Evolutionary conservation across 306 rosid genomes (phyloP), one percentile per base, ranked within the genome.

Genomic region (Corylus americana): DNA sequence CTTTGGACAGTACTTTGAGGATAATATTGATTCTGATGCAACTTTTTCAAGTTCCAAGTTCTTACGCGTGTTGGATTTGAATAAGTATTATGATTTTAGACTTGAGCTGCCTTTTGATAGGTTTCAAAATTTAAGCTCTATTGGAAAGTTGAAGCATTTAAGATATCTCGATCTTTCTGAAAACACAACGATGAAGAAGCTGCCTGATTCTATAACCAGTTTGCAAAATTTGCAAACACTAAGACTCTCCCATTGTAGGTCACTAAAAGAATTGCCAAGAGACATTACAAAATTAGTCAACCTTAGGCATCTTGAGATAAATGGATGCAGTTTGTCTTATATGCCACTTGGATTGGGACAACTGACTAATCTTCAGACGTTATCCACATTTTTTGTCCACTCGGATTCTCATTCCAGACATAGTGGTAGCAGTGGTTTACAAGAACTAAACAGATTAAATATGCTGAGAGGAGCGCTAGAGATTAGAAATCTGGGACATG

Each of bases 251-350:
- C 11, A 11, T 0, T 83, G 86, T 37, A 5, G 8, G 12, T 0
- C 0, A 2, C 68, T 82, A 50, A n/a, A 57, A 51, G 73, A 78
- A 37, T 27, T 77, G 49, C 82, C 85, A 1, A 67, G 74, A 27
- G 39, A 77, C 14, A 18, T 78, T 2, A 2, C 8, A 13, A 6
- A 17, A 1, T 29, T 82, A 8, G 7, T 0, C 29, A 22, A 1
- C 1, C 85, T 82, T 10, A 73, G 50, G 42, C 85, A 78, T 39
- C 82, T 82, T 37, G 50, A 78, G 49, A 14, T 48, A 0, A 29
- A 74, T 2, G 76, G 73, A 11, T 82, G 82, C 11, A 0, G 20
- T 0, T 67, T 78, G 22, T 55, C 8, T 13, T 31, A 18, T 47
- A 78, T 82, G 82, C 79, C 79, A 18, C 7, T 0, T 8, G 55